Base-by-base conservation (phyloP, 1,284 basidiomycete species). In the Singerocomus inundabilis region DNA sequence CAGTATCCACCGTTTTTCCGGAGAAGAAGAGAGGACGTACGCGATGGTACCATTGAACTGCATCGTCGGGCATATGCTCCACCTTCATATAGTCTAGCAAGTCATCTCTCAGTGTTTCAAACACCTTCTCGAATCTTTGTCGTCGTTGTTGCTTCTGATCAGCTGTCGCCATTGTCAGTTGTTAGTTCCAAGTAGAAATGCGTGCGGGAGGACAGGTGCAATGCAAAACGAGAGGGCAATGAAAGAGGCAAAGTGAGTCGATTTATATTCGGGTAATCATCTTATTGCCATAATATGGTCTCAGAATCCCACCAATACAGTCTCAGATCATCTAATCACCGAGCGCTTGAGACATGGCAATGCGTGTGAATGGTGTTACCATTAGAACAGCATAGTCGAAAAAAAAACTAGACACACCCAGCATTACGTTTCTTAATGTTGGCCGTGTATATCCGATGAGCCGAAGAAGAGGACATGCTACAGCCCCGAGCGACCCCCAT, bases 21-120 rank as follows among this genome's bases (percentile, higher is more conserved):
- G 3, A 12, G 12, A 42, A 31, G 7, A 12, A 12, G 21, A 32
- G 28, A 39, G n/a, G 28, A 70, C 77, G 26, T 31, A 83, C 82
- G 50, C 70, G 67, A 57, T 75, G 72, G 67, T 77, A 87, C 85
- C 85, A 88, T 35, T 78, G 73, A 46, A 80, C 67, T 2, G 84
- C 83, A 39, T 85, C 84, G 35, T 69, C 57, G 3, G 85, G 85
- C 81, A 88, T 80, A 8, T 72, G 71, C 52, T 81, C 72, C 3
- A 64, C 64, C 44, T 73, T 70, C 52, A 84, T 68, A 59, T 81
- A 76, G 1, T 70, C 74, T 41, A 82, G 61, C 2, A 72, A 57
- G 8, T 71, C 71, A 42, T 64, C 57, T 24, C 70, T 58, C 34
- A 72, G 53, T n/a, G 37, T 53, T 1, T 44, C 52, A 39, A 66